Percentiles rank a stretch among this genome's conserved stretches.
Conservation (phyloP, 202 grass and related monocot genomes). For the Schoenoplectus tabernaemontani region DNA sequence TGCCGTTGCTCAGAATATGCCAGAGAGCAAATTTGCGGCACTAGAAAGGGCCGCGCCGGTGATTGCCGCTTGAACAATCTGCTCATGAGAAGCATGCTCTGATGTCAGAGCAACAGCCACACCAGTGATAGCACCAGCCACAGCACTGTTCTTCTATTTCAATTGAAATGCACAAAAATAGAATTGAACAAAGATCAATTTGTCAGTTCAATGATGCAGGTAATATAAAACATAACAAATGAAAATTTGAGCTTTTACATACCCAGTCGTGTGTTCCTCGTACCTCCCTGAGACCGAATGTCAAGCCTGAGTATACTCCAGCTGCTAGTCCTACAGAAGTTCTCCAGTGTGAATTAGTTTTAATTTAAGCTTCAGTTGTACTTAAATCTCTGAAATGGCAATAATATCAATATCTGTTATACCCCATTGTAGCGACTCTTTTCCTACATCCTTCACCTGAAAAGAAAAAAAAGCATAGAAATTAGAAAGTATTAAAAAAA, state of each 20-base stretch:
- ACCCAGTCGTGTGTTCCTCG: conserved; percentile 88
- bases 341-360: neutral
- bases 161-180: neutral
- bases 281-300: conserved; percentile 66
- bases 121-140: conserved; percentile 67
- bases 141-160: conserved; percentile 54
- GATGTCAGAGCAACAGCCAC: conserved; percentile 56
- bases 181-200: neutral
- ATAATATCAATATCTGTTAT: neutral
- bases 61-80: conserved; percentile 65
- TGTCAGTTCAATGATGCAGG: neutral
- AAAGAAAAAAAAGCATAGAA: neutral
- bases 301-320: conserved; percentile 76
- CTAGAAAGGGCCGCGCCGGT: conserved; percentile 69
- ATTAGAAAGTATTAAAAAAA: neutral
- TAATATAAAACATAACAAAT: neutral
- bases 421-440: conserved; percentile 93
- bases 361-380: neutral
- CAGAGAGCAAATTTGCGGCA: conserved; percentile 63
- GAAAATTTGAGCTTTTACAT: neutral
- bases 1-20: conserved; percentile 40
- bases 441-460: conserved; percentile 71
- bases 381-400: neutral
- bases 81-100: conserved; percentile 50
- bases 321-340: conserved; percentile 51